Percentiles rank a stretch among this genome's conserved stretches.
phyloP scores from a whole-genome alignment of 768 basidiomycete genomes.

The Lactifluus pinguis region DNA sequence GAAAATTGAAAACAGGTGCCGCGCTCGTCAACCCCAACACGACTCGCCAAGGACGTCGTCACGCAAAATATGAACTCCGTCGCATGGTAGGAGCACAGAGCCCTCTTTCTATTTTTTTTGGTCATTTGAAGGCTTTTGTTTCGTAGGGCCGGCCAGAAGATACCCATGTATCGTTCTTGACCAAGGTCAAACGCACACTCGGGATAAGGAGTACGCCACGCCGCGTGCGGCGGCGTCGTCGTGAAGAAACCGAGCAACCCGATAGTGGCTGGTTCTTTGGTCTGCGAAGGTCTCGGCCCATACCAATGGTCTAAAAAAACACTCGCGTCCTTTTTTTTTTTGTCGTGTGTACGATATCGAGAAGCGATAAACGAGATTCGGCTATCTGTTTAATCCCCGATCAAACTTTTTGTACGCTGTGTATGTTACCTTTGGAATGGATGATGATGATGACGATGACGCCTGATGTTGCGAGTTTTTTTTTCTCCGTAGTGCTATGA shows the following conservation, averaged over 20 bases:
- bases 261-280: neutral
- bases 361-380: neutral
- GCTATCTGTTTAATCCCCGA: neutral
- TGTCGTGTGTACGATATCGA: neutral
- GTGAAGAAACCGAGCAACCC: neutral
- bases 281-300: neutral
- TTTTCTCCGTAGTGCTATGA: neutral
- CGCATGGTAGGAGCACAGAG: slow-evolving; percentile 34
- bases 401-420: neutral
- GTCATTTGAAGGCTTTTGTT: no score
- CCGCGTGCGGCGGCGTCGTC: slow-evolving; percentile 6
- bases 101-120: no score
- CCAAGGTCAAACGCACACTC: slow-evolving; percentile 42
- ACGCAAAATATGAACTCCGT: slow-evolving; percentile 38
- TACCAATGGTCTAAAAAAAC: neutral
- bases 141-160: slow-evolving; percentile 33
- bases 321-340: no score
- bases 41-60: slow-evolving; percentile 34
- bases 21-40: slow-evolving; percentile 46
- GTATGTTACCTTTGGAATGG: neutral
- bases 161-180: slow-evolving; percentile 36
- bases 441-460: neutral
- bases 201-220: slow-evolving; percentile 42
- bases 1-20: slow-evolving; percentile 19
- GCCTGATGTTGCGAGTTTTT: neutral